phyloP scores from a whole-genome alignment of 1,139 yeast genomes.

The Nakaseomyces uthaithaninus region DNA sequence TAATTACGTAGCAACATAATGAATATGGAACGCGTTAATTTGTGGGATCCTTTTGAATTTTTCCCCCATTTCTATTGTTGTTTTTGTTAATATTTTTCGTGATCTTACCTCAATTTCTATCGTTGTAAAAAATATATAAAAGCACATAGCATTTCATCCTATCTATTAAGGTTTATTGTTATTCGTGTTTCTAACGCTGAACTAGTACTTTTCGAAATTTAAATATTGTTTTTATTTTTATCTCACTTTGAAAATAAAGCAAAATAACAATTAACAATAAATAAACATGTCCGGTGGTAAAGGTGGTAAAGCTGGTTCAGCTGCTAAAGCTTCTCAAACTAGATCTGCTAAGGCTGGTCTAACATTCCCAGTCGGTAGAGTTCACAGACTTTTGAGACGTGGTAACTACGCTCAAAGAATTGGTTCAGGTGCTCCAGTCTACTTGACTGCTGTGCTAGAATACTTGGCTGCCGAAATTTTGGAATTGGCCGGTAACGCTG shows the following conservation, averaged over 20 bases:
- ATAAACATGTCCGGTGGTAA: constrained; percentile 88
- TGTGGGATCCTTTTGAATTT: too few species aligned
- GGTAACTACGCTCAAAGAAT: constrained; percentile 99
- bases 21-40: too few species aligned
- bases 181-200: too few species aligned
- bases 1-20: too few species aligned
- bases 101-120: too few species aligned
- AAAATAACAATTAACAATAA: constrained; percentile 16
- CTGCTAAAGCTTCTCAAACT: constrained; percentile 91
- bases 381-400: constrained; percentile 92
- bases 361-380: constrained; percentile 99
- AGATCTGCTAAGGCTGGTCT: constrained; percentile 98
- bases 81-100: too few species aligned
- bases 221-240: constrained; percentile 2
- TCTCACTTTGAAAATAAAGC: constrained; percentile 5
- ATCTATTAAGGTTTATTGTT: too few species aligned
- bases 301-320: constrained; percentile 93
- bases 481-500: constrained; percentile 98
- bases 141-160: too few species aligned
- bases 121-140: too few species aligned
- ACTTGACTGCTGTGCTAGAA: constrained; percentile 92
- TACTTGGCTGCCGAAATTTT: constrained; percentile 94
- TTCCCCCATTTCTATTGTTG: too few species aligned
- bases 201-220: too few species aligned
- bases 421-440: constrained; percentile 98